These are phyloP conservation scores for Malbranchea zuffiana DNA, from an alignment of 2,329 filamentous ascomycete genomes.

Conservation along the genomic window DNA sequence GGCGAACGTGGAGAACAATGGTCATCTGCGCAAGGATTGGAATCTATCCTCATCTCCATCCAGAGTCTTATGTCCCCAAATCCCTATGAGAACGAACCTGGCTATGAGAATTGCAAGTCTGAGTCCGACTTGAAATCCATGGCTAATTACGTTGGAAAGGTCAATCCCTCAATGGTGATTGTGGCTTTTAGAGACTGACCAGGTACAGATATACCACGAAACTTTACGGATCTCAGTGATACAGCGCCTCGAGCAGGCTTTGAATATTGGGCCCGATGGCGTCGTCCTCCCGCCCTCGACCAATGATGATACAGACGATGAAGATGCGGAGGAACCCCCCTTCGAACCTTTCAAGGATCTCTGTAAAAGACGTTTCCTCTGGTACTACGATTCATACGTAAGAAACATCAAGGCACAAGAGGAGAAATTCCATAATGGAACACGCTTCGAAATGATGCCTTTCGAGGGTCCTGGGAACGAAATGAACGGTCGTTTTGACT, in stretches of 20 bases:
- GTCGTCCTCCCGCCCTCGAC: slow-evolving; percentile 28
- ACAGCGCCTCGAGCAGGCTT: slow-evolving; percentile 67
- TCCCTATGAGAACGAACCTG: slow-evolving; percentile 92
- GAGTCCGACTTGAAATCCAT: slow-evolving; percentile 61
- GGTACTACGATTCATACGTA: slow-evolving; percentile 89
- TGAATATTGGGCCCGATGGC: slow-evolving; percentile 52
- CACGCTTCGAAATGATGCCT: slow-evolving; percentile 66
- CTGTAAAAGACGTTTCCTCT: slow-evolving; percentile 82
- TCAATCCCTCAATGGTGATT: slow-evolving; percentile 25
- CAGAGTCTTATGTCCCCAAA: slow-evolving; percentile 92
- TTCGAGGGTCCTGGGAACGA: slow-evolving; percentile 68
- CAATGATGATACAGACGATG: slow-evolving; percentile 28
- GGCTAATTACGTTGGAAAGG: slow-evolving; percentile 68
- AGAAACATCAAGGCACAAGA: slow-evolving; percentile 55
- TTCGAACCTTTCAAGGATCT: slow-evolving; percentile 86
- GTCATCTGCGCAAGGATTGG: slow-evolving; percentile 90
- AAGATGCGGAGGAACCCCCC: slow-evolving; percentile 33
- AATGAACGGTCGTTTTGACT: slow-evolving; percentile 83
- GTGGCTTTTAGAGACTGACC: neutral
- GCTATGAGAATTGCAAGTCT: slow-evolving; percentile 67
- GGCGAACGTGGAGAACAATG: slow-evolving; percentile 86
- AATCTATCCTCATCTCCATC: slow-evolving; percentile 89
- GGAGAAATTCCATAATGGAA: slow-evolving; percentile 51
- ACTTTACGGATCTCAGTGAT: slow-evolving; percentile 77
- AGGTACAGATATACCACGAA: slow-evolving; percentile 71